Evolutionary conservation across 2,329 filamentous ascomycete species (phyloP).

Genomic region (Aureobasidium leucospermi): DNA sequence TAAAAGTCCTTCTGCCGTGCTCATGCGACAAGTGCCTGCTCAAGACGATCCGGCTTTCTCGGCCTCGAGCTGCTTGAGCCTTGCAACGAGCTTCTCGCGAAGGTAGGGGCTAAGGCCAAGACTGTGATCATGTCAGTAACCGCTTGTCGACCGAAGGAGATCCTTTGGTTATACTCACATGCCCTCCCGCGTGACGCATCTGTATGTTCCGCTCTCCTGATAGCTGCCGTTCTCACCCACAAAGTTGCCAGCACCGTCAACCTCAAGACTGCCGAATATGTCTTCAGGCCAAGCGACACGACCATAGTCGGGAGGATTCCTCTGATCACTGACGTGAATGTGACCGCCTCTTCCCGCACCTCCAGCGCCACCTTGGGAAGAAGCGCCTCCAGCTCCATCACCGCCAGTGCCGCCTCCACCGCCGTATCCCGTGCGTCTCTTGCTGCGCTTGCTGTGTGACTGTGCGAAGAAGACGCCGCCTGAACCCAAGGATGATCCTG

Average conservation of each 20-base stretch:
- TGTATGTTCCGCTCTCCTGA: constrained; percentile 56
- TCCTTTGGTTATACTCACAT: constrained; percentile 37
- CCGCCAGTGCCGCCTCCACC: constrained; percentile 36
- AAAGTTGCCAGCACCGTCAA: constrained; percentile 52
- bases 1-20: no score
- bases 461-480: constrained; percentile 42
- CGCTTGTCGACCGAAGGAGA: background rate
- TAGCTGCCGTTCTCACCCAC: constrained; percentile 50
- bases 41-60: background rate
- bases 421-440: constrained; percentile 20
- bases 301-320: constrained; percentile 56
- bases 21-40: background rate
- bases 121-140: constrained; percentile 14
- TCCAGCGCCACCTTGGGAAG: constrained; percentile 51
- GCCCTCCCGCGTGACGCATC: constrained; percentile 53
- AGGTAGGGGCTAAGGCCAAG: constrained; percentile 29
- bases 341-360: constrained; percentile 53
- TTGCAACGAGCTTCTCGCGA: constrained; percentile 27
- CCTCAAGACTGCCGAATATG: constrained; percentile 58
- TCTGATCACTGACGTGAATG: constrained; percentile 55
- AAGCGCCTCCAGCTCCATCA: constrained; percentile 48
- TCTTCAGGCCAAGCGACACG: constrained; percentile 59
- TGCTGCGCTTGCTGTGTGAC: constrained; percentile 23
- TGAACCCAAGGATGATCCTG: constrained; percentile 47
- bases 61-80: constrained; percentile 24